phyloP scores from a whole-genome alignment of 441 rosid genomes.

The Geranium incanum region DNA sequence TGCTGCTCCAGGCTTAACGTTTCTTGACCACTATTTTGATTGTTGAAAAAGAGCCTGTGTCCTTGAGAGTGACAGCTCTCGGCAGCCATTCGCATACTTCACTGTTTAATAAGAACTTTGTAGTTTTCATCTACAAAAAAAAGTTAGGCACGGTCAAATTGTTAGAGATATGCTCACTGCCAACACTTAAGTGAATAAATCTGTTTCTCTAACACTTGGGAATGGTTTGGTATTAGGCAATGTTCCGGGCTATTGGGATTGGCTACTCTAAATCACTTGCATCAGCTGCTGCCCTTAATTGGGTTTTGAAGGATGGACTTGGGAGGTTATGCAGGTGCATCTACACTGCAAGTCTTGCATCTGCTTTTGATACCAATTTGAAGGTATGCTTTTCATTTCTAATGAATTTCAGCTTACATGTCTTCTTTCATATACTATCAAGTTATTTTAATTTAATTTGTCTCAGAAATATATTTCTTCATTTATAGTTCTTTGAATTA shows the following conservation, averaged over 20 bases:
- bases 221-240: conserved; percentile 43
- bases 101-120: neutral
- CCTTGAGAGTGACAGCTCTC: neutral
- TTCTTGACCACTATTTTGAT: neutral
- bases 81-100: neutral
- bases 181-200: neutral
- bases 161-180: neutral
- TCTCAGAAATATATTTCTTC: neutral
- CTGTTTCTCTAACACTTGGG: conserved; percentile 19
- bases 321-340: conserved; percentile 84
- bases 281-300: conserved; percentile 85
- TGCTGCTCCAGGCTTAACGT: neutral
- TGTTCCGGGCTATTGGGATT: conserved; percentile 89
- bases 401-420: neutral
- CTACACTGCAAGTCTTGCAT: conserved; percentile 81
- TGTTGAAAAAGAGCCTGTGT: neutral
- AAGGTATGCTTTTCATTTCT: conserved; percentile 40
- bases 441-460: conserved; percentile 9
- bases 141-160: neutral
- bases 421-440: conserved; percentile 2
- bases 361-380: conserved; percentile 85
- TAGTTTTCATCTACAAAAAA: neutral
- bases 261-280: conserved; percentile 78
- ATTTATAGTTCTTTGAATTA: conserved; percentile 11
- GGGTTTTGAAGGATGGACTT: conserved; percentile 90